Percentiles rank a stretch among this genome's conserved stretches.
These are phyloP conservation scores for Boletellus deceptivus DNA, from an alignment of 1,284 basidiomycete genomes.

Conservation along the genomic window DNA sequence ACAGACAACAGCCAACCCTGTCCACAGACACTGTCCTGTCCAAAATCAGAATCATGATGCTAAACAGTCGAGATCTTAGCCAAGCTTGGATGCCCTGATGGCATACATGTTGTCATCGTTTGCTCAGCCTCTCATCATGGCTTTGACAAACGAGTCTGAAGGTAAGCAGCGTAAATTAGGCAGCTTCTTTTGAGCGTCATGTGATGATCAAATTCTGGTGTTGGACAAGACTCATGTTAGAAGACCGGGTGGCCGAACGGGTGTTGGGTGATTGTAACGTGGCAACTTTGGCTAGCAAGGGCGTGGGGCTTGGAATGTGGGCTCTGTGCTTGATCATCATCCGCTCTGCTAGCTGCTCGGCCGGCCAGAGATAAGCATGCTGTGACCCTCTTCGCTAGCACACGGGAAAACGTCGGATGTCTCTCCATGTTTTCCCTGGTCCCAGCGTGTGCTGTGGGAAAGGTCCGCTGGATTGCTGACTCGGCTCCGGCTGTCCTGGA, in stretches of 20 bases:
- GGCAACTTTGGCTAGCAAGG: background rate
- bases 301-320: background rate
- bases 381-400: constrained; percentile 3
- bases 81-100: no score
- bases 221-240: background rate
- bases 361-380: constrained; percentile 15
- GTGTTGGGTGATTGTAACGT: background rate
- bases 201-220: background rate
- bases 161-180: background rate
- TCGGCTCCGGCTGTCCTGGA: constrained; percentile 8
- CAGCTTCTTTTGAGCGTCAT: background rate
- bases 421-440: constrained; percentile 10
- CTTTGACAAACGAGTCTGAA: background rate
- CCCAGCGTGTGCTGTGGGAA: constrained; percentile 25
- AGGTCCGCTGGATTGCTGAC: constrained; percentile 10
- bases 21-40: constrained; percentile 3
- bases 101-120: no score
- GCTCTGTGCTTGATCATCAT: background rate
- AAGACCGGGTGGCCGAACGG: background rate
- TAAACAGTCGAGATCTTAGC: background rate
- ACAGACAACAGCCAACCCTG: background rate
- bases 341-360: constrained; percentile 1
- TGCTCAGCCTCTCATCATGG: background rate
- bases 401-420: constrained; percentile 16
- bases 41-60: constrained; percentile 3